A percentile compares a stretch with the other conserved stretches of the same genome.
Evolutionary conservation across 2,329 filamentous ascomycete species (phyloP).

Genomic region (Fusarium sp.): DNA sequence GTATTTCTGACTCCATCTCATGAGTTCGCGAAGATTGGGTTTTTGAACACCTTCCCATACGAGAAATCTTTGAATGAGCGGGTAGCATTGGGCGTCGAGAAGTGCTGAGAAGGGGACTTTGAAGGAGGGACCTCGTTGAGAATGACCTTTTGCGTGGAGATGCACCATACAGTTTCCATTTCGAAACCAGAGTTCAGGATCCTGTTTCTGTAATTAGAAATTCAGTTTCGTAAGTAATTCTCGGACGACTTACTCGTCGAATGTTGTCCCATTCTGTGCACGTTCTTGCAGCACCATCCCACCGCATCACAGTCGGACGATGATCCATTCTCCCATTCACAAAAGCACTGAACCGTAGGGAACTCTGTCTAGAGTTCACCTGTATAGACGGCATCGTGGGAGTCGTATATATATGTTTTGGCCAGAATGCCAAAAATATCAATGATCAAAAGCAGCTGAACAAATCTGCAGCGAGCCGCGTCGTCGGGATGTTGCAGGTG

Average conservation of each 20-base stretch:
- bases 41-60: constrained; percentile 46
- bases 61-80: constrained; percentile 68
- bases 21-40: constrained; percentile 47
- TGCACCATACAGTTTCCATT: constrained; percentile 78
- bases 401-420: constrained; percentile 12
- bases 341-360: constrained; percentile 45
- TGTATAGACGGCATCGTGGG: constrained; percentile 4
- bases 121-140: constrained; percentile 74
- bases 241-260: constrained; percentile 55
- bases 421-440: background rate
- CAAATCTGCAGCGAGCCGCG: constrained; percentile 31
- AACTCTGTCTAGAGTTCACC: constrained; percentile 29
- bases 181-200: constrained; percentile 76
- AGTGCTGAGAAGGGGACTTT: constrained; percentile 70
- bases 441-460: constrained; percentile 5
- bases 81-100: constrained; percentile 67
- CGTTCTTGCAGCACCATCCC: constrained; percentile 62
- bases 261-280: constrained; percentile 60
- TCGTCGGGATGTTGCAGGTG: constrained; percentile 36
- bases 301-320: constrained; percentile 55
- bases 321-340: constrained; percentile 44
- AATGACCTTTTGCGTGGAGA: constrained; percentile 74
- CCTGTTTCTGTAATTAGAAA: constrained; percentile 59
- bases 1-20: constrained; percentile 49
- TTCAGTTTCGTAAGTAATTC: background rate